Base-by-base conservation (phyloP, 139 green algal species). In the Auxenochlorella pyrenoidosa region DNA sequence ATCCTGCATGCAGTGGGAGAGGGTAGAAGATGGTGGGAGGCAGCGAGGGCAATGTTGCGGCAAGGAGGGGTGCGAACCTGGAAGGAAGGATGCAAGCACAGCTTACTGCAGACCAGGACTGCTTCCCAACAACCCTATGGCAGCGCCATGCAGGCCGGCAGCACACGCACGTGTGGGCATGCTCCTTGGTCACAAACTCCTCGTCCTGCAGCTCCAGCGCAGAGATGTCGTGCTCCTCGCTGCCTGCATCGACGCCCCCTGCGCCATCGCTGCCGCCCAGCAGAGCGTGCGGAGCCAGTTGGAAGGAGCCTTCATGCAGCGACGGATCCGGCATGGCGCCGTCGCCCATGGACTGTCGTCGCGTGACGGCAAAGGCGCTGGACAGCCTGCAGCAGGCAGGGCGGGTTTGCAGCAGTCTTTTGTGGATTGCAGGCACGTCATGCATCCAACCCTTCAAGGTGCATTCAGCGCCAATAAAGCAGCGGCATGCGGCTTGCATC, bases 161-260 rank as follows among this genome's bases (percentile, higher is more conserved):
- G 15, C 44, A 30, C 22, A n/a, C 41, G 26, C 30, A 88, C 89
- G 47, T 84, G 79, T 92, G 86, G 32, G 85, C 88, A 32, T 92
- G 87, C 77, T 93, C 90, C 51, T 85, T 82, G 21, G 83, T 88
- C 44, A 75, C 84, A 80, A 80, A 90, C 89, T 93, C 87, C 21
- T 89, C 91, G 28, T 93, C 91, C 2, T 91, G 68, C 38, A 83
- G 81, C 40, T 88, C 90, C 79, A 92, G 73, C 43, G 79, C 83
- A n/a, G 19, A 38, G 22, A 84, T 0, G 16, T 79, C 58, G 16
- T 59, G 63, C 40, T 60, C 77, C 51, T 83, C 54, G 34, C 16
- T 5, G 51, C 51, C 34, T 34, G 19, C 12, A 21, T 60, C 68
- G 32, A 47, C 36, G 47, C 86, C 79, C 34, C 87, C 83, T 30